Conservation (phyloP, 2,329 filamentous ascomycete species). For the Aspergillus sergii region DNA sequence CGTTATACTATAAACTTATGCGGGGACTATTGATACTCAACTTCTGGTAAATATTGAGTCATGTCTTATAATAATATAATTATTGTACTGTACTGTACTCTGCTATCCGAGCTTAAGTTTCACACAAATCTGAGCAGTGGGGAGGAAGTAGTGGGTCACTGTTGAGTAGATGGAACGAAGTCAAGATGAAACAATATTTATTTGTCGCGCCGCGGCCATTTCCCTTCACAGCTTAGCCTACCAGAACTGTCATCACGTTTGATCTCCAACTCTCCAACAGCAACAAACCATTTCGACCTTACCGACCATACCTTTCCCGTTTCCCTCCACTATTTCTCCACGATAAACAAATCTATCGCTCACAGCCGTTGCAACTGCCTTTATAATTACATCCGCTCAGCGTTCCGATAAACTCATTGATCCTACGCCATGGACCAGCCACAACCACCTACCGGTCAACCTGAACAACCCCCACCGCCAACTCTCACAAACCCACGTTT, state of each 20-base stretch:
- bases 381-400: background rate
- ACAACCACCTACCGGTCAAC: constrained; percentile 16
- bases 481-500: constrained; percentile 49
- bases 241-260: background rate
- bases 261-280: background rate
- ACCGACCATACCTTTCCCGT: background rate
- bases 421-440: constrained; percentile 21
- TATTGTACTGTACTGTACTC: background rate
- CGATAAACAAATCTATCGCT: background rate
- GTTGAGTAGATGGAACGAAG: background rate
- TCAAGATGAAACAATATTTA: background rate
- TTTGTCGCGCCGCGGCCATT: background rate
- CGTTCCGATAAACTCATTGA: background rate
- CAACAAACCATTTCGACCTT: background rate
- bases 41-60: background rate
- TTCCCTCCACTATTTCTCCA: background rate
- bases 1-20: background rate
- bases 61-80: background rate
- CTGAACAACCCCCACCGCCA: constrained; percentile 36
- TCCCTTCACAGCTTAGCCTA: background rate
- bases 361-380: background rate
- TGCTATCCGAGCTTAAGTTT: background rate
- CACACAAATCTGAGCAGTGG: background rate
- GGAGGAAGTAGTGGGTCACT: background rate
- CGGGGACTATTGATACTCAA: background rate